phyloP scores from a whole-genome alignment of 371 early-diverging fungal genomes.

The Lichtheimia ornata region DNA sequence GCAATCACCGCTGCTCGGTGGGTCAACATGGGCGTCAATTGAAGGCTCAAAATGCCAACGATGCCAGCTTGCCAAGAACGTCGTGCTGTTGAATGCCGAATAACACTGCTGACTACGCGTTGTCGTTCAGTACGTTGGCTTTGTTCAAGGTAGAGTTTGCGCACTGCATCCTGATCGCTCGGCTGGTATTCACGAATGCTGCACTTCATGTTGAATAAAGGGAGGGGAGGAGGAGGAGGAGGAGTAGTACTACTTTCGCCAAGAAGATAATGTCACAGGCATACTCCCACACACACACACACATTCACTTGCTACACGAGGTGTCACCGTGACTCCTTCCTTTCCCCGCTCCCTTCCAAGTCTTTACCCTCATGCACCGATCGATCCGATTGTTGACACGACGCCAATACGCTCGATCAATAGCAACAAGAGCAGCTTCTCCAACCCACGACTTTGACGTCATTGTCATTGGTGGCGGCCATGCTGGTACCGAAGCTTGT shows the following conservation, averaged over 20 bases:
- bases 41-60: conserved; percentile 30
- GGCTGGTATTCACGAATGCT: conserved; percentile 16
- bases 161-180: conserved; percentile 11
- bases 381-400: conserved; percentile 8
- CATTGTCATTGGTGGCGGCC: conserved; percentile 86
- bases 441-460: conserved; percentile 56
- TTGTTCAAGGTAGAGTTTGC: conserved; percentile 7
- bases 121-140: conserved; percentile 6
- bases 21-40: conserved; percentile 1
- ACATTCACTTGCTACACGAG: no score
- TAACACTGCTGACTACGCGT: conserved; percentile 4
- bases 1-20: conserved; percentile 15
- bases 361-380: conserved; percentile 9
- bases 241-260: no score
- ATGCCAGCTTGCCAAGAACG: conserved; percentile 41
- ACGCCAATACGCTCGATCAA: conserved; percentile 1
- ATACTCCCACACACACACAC: no score
- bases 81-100: conserved; percentile 14
- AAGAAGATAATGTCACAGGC: no score
- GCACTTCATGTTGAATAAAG: conserved; percentile 1
- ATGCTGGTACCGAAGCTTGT: conserved; percentile 87
- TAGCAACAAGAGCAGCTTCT: neutral
- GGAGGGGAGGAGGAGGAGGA: no score
- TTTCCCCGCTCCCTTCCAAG: neutral
- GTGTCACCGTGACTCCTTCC: conserved; percentile 2